A percentile compares a stretch with the other conserved stretches of the same genome.
Evolutionary conservation across 495 filamentous ascomycete genomes (phyloP).

Genomic region (Aspergillus incahuasiensis): DNA sequence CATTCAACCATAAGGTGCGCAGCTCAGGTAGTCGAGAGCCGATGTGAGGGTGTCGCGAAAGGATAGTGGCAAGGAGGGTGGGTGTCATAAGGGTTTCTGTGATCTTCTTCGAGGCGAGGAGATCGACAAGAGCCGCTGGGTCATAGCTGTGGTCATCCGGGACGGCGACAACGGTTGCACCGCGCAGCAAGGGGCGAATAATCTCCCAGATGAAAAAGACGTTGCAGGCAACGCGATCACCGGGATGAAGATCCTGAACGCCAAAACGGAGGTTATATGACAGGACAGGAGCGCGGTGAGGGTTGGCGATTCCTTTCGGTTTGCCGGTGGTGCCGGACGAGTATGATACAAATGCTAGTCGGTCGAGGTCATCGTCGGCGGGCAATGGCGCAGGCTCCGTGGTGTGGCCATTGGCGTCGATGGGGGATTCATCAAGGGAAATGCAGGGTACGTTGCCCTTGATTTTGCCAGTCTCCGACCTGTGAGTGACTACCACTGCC

Average conservation of each 20-base stretch:
- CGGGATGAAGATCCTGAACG: constrained; percentile 55
- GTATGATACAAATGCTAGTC: constrained; percentile 62
- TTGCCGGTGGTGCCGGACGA: constrained; percentile 64
- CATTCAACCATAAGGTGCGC: constrained; percentile 63
- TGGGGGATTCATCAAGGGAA: constrained; percentile 45
- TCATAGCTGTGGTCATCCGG: constrained; percentile 67
- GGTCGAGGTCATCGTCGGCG: constrained; percentile 56
- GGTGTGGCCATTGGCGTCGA: constrained; percentile 32
- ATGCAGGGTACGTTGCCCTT: constrained; percentile 51
- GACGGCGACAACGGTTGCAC: constrained; percentile 61
- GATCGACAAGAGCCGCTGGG: constrained; percentile 59
- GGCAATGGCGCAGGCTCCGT: constrained; percentile 42
- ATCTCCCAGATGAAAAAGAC: constrained; percentile 75
- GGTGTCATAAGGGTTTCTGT: constrained; percentile 75
- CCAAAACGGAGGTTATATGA: constrained; percentile 62
- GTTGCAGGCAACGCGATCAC: constrained; percentile 68
- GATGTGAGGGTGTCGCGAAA: constrained; percentile 56
- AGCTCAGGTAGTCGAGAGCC: constrained; percentile 52
- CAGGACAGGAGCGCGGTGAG: constrained; percentile 59
- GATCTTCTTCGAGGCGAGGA: constrained; percentile 51
- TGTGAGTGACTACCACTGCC: constrained; percentile 55
- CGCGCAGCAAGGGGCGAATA: constrained; percentile 61
- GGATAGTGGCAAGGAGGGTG: constrained; percentile 59
- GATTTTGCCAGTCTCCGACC: constrained; percentile 51
- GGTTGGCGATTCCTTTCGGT: constrained; percentile 66